These are phyloP conservation scores for Phallus indusiatus DNA, from an alignment of 768 basidiomycete genomes.

Conservation along the genomic window DNA sequence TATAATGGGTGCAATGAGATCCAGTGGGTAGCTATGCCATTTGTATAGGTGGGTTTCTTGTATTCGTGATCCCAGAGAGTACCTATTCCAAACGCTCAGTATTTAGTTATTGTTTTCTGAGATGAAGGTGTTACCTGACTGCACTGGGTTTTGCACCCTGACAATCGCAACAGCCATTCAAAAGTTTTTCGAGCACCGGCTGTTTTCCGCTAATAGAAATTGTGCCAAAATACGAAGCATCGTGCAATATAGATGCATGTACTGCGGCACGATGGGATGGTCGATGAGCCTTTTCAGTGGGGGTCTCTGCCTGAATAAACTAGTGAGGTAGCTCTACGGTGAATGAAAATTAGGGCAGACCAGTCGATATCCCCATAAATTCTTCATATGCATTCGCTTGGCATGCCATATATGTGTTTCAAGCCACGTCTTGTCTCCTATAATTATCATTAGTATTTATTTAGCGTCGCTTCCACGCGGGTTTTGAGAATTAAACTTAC, in stretches of 20 bases:
- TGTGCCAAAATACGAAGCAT: slow-evolving; percentile 76
- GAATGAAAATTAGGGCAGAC: slow-evolving; percentile 29
- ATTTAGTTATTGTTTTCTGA: neutral
- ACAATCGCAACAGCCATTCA: slow-evolving; percentile 55
- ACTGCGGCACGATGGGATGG: slow-evolving; percentile 84
- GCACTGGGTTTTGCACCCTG: slow-evolving; percentile 52
- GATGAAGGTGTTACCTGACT: slow-evolving; percentile 34
- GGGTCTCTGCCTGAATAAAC: slow-evolving; percentile 55
- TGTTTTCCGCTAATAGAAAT: slow-evolving; percentile 67
- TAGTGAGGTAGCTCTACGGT: neutral
- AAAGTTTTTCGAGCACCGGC: slow-evolving; percentile 36
- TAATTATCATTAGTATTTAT: neutral
- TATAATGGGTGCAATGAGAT: slow-evolving; percentile 58
- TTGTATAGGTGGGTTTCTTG: slow-evolving; percentile 63
- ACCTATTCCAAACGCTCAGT: slow-evolving; percentile 32
- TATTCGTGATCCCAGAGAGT: slow-evolving; percentile 51
- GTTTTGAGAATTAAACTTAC: slow-evolving; percentile 29
- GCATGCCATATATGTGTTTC: slow-evolving; percentile 98
- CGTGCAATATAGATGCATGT: slow-evolving; percentile 80
- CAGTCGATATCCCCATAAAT: slow-evolving; percentile 85
- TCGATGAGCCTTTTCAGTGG: slow-evolving; percentile 87
- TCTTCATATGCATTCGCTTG: slow-evolving; percentile 92
- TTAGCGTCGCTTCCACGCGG: neutral
- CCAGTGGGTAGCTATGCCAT: slow-evolving; percentile 52
- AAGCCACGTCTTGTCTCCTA: slow-evolving; percentile 86